Base-by-base conservation (phyloP, 768 basidiomycete species). In the Mycena vitilis region DNA sequence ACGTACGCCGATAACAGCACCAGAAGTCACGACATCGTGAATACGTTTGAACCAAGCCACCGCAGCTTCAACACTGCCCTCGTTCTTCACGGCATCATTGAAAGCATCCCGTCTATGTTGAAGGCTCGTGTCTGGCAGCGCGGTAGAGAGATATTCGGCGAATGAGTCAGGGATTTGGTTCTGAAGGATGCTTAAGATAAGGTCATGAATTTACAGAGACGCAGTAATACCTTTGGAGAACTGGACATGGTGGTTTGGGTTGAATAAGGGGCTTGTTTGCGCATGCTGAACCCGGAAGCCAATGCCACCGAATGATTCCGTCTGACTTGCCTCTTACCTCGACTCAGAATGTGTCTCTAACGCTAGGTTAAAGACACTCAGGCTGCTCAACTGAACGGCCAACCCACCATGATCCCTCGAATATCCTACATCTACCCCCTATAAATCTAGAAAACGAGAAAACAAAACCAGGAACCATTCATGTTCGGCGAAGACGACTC, bases 401-500 rank as follows among this genome's bases (percentile, higher is more conserved):
- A 60, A 54, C 23, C 52, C 48, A 78, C 78, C 45, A 89, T 89
- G 88, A 83, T 86, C 71, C 79, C 86, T 80, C 88, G 87, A 85
- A 89, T 89, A 88, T 81, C 78, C 72, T 65, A 76, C 59, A 45
- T 51, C 55, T 70, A 52, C 48, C 66, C 52, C 36, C 15, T 48
- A 30, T 37, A 56, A 56, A 34, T 20, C 16, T 18, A 54, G 7
- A 42, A 44, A 36, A 20, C 49, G 5, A 5, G 11, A 57, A 63
- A 59, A n/a, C n/a, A n/a, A n/a, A n/a, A n/a, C n/a, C n/a, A n/a
- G n/a, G n/a, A n/a, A 52, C 30, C 49, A 51, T 51, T 36, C 5
- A 94, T 95, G 93, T 94, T 94, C 74, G 92, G 92, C 54, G 94
- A 95, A 85, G 88, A 87, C 63, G 90, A 92, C 74, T 91, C 90